phyloP scores from a whole-genome alignment of 306 rosid genomes.

The Cucurbita pepo region DNA sequence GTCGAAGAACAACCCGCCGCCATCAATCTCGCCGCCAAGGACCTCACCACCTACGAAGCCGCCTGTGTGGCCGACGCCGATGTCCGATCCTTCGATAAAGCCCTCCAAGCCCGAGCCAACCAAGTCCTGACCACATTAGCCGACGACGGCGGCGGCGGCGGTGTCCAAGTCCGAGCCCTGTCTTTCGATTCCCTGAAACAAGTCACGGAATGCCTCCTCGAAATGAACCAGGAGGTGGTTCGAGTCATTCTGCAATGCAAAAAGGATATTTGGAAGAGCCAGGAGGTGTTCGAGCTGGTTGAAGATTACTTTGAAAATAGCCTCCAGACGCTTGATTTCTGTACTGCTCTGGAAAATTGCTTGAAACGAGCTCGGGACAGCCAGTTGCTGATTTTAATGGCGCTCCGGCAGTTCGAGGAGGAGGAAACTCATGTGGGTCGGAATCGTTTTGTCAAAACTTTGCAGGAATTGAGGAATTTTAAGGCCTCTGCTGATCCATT shows the following conservation, averaged over 20 bases:
- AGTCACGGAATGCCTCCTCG: slow-evolving; percentile 64
- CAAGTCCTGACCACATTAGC: slow-evolving; percentile 59
- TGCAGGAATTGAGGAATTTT: slow-evolving; percentile 54
- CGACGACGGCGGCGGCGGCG: slow-evolving; percentile 34
- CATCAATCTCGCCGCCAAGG: slow-evolving; percentile 10
- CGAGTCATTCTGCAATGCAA: slow-evolving; percentile 78
- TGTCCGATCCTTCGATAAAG: slow-evolving; percentile 51
- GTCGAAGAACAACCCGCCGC: background rate
- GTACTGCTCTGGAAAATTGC: slow-evolving; percentile 70
- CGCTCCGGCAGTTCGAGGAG: slow-evolving; percentile 50
- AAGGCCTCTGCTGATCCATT: slow-evolving; percentile 70
- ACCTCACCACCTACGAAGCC: slow-evolving; percentile 58
- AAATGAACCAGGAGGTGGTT: slow-evolving; percentile 88
- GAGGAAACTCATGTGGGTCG: slow-evolving; percentile 34
- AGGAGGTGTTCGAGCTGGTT: slow-evolving; percentile 62
- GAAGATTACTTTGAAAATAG: slow-evolving; percentile 89
- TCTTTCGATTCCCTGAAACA: slow-evolving; percentile 63
- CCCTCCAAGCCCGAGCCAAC: slow-evolving; percentile 52
- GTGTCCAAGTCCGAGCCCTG: slow-evolving; percentile 66
- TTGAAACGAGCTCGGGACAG: slow-evolving; percentile 56
- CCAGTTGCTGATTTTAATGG: slow-evolving; percentile 61
- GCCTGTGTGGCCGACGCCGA: slow-evolving; percentile 67
- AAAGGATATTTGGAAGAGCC: slow-evolving; percentile 79
- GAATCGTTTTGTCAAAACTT: slow-evolving; percentile 22
- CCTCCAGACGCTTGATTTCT: slow-evolving; percentile 69